Conservation (phyloP, 176 grass and related monocot species). For the Aegilops longissima region DNA sequence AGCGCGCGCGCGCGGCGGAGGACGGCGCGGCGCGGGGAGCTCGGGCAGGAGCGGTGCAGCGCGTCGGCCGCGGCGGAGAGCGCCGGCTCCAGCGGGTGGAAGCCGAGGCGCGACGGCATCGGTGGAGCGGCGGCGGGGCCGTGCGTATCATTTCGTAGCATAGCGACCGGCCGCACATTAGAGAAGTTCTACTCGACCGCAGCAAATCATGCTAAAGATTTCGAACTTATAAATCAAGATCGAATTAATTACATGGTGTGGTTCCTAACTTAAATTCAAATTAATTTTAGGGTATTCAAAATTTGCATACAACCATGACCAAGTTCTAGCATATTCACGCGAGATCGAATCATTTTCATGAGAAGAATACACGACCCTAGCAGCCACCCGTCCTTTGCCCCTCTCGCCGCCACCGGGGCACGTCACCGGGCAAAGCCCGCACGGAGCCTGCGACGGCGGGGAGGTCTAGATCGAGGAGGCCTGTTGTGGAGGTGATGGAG, state of each 20-base stretch:
- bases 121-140: constrained; percentile 6
- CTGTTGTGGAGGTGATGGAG: no score
- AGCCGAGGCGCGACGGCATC: constrained; percentile 29
- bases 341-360: no score
- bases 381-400: no score
- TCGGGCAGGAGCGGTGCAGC: constrained; percentile 42
- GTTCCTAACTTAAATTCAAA: neutral
- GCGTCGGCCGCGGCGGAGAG: constrained; percentile 50
- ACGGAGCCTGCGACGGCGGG: no score
- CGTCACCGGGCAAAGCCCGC: no score
- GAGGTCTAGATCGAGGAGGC: no score
- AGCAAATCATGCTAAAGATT: no score
- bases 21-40: constrained; percentile 24
- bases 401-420: no score
- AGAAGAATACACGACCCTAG: no score
- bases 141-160: neutral
- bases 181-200: no score
- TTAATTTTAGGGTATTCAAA: neutral
- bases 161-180: neutral
- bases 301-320: neutral
- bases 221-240: no score
- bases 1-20: constrained; percentile 59
- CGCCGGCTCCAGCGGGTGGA: constrained; percentile 40
- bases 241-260: no score
- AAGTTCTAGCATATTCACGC: neutral